Conservation (phyloP, 371 early-diverging fungal species). For the Dinochytrium kinnereticum region DNA sequence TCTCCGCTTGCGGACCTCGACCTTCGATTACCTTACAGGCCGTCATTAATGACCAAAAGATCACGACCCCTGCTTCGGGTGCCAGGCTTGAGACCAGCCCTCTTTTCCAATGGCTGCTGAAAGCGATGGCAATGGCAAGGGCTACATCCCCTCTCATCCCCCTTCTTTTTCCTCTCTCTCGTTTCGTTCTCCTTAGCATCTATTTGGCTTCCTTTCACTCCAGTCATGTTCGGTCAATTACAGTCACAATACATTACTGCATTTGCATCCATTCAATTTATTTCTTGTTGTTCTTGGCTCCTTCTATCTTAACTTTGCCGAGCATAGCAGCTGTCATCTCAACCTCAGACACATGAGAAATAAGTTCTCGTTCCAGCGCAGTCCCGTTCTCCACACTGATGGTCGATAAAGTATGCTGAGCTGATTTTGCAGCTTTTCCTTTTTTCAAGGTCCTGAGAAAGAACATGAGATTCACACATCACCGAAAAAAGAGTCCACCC, state of each 20-base stretch:
- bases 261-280: not conserved
- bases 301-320: constrained; percentile 82
- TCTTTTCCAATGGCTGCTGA: not conserved
- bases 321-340: constrained; percentile 84
- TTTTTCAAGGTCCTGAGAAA: constrained; percentile 75
- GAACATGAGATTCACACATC: too few species aligned
- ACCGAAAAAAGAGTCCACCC: constrained; percentile 14
- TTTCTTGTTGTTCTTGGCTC: constrained; percentile 14
- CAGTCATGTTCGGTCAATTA: too few species aligned
- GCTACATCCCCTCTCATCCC: not conserved
- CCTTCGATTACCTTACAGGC: not conserved
- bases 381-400: too few species aligned
- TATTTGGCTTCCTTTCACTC: not conserved
- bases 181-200: not conserved
- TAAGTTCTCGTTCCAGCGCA: too few species aligned
- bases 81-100: not conserved
- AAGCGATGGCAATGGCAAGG: not conserved
- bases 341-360: constrained; percentile 53
- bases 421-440: constrained; percentile 80
- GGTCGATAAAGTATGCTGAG: constrained; percentile 15
- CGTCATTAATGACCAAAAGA: not conserved
- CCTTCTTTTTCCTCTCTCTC: not conserved
- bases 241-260: too few species aligned
- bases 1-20: not conserved
- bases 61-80: not conserved